These are phyloP conservation scores for Phyllosticta citriasiana DNA, from an alignment of 2,329 filamentous ascomycete species.

Conservation along the genomic window DNA sequence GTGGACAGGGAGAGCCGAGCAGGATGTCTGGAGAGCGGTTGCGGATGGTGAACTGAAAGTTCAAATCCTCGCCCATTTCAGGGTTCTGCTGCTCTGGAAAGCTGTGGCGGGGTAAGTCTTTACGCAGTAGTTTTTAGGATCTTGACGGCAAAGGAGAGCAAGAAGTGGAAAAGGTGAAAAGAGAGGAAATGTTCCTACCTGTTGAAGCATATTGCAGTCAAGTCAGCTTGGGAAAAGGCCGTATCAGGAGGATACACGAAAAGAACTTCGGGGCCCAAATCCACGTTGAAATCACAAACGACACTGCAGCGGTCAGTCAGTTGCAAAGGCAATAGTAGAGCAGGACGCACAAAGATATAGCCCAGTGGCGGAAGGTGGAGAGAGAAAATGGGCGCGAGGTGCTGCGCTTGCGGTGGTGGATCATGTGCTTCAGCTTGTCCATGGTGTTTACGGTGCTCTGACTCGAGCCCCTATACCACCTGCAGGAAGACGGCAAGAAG, in stretches of 20 bases:
- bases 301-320: constrained; percentile 17
- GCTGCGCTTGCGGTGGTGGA: constrained; percentile 14
- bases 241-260: constrained; percentile 31
- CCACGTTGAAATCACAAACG: constrained; percentile 36
- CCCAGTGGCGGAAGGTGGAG: constrained; percentile 28
- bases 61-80: constrained; percentile 28
- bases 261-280: constrained; percentile 33
- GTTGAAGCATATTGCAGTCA: constrained; percentile 35
- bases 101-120: constrained; percentile 14
- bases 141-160: background rate
- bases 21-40: constrained; percentile 49
- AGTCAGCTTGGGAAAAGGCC: constrained; percentile 27
- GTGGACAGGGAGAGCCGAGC: constrained; percentile 27
- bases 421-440: constrained; percentile 26
- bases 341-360: constrained; percentile 28
- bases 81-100: constrained; percentile 34
- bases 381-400: constrained; percentile 1
- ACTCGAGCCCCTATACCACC: background rate
- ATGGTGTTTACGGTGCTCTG: constrained; percentile 14
- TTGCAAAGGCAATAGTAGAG: background rate
- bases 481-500: background rate
- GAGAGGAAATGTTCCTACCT: constrained; percentile 17
- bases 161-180: background rate
- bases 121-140: background rate
- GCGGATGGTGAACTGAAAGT: constrained; percentile 30